Evolutionary conservation across 2,329 filamentous ascomycete genomes (phyloP).

Genomic region (Metarhizium robertsii): DNA sequence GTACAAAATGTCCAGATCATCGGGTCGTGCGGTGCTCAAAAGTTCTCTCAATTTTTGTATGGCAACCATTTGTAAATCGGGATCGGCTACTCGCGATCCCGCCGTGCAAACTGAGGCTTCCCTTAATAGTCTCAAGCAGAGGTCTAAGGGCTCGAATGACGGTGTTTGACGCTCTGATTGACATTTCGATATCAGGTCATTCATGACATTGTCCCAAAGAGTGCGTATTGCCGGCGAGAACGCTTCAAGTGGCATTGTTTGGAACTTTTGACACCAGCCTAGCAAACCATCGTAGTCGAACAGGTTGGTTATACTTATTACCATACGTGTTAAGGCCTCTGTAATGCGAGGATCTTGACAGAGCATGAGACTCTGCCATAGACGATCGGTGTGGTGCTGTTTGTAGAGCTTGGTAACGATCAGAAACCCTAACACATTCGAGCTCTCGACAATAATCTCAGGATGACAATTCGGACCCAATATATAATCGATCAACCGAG

Average conservation of each 20-base stretch:
- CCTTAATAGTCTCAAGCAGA: constrained; percentile 58
- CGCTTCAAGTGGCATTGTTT: constrained; percentile 50
- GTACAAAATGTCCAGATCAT: constrained; percentile 55
- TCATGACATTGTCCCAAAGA: constrained; percentile 50
- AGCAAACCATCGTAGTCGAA: constrained; percentile 41
- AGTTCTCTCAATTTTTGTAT: constrained; percentile 51
- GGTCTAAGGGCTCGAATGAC: constrained; percentile 35
- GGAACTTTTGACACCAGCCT: constrained; percentile 63
- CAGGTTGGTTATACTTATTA: constrained; percentile 36
- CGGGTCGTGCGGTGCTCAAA: constrained; percentile 40
- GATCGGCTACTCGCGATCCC: constrained; percentile 45
- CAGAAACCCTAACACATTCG: constrained; percentile 81
- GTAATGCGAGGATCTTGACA: constrained; percentile 81
- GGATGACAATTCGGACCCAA: constrained; percentile 87
- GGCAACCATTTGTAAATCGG: constrained; percentile 56
- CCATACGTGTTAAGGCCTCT: constrained; percentile 66
- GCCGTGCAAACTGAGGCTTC: constrained; percentile 53
- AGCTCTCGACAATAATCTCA: constrained; percentile 72
- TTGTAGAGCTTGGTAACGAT: constrained; percentile 69
- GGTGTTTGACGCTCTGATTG: constrained; percentile 23
- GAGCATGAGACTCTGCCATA: constrained; percentile 76
- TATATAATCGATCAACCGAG: constrained; percentile 74
- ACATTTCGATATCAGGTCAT: constrained; percentile 35
- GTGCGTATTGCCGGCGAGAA: constrained; percentile 54
- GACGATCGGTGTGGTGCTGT: constrained; percentile 60